Conservation (phyloP, 2,329 filamentous ascomycete species). For the Graphiopsis chlorocephala region DNA sequence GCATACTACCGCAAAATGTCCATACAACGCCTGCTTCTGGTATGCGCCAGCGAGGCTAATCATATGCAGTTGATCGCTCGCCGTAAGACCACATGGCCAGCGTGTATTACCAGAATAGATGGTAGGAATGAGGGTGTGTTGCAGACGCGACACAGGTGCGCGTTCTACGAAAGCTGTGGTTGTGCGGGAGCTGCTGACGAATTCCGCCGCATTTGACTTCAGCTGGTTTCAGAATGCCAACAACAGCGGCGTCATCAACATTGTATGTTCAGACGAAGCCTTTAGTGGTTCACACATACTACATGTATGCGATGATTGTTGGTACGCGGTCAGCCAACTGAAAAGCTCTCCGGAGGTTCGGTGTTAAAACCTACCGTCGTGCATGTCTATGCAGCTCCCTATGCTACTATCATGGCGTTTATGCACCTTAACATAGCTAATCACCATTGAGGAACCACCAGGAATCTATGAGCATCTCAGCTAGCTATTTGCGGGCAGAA, state of each 20-base stretch:
- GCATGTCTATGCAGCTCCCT: too few relatives aligned
- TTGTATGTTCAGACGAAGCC: not conserved
- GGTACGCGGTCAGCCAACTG: too few relatives aligned
- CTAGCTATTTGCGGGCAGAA: too few relatives aligned
- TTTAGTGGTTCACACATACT: too few relatives aligned
- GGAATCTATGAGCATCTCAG: too few relatives aligned
- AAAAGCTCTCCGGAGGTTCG: too few relatives aligned
- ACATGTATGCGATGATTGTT: too few relatives aligned
- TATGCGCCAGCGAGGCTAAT: not conserved
- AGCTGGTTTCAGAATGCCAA: not conserved
- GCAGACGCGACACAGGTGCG: not conserved
- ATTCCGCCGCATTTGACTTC: not conserved
- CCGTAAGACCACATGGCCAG: not conserved
- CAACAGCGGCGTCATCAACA: not conserved
- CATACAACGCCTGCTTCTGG: not conserved
- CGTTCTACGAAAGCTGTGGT: not conserved
- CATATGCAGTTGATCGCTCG: not conserved
- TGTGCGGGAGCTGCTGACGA: not conserved
- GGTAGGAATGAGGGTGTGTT: not conserved
- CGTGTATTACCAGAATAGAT: not conserved
- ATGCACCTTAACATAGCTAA: too few relatives aligned
- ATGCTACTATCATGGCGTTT: too few relatives aligned
- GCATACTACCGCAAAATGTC: not conserved
- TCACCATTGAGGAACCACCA: too few relatives aligned
- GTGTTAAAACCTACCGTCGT: too few relatives aligned